phyloP scores from a whole-genome alignment of 495 filamentous ascomycete genomes.

The Penicillium dipodomyicola region DNA sequence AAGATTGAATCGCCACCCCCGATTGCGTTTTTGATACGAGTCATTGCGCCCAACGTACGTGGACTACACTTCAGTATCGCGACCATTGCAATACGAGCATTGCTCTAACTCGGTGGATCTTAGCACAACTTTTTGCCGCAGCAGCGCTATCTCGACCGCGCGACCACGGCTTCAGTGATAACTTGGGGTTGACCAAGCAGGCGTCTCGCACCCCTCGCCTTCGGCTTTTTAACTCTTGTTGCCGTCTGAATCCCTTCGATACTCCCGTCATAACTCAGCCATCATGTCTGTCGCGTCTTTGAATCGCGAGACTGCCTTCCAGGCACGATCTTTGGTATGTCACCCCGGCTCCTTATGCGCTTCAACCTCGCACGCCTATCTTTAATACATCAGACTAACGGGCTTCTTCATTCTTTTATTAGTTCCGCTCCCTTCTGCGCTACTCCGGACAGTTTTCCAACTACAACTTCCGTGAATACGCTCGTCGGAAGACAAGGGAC shows the following conservation, averaged over 20 bases:
- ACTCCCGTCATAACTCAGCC: neutral
- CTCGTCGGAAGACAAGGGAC: conserved; percentile 81
- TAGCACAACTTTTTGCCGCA: neutral
- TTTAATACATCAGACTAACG: neutral
- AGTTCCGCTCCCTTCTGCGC: conserved; percentile 92
- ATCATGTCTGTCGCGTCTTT: conserved; percentile 52
- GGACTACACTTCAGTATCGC: neutral
- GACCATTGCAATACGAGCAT: neutral
- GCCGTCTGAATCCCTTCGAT: conserved; percentile 41
- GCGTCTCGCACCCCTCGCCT: neutral
- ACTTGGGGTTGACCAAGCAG: neutral
- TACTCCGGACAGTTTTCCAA: conserved; percentile 82
- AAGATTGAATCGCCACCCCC: conserved; percentile 9
- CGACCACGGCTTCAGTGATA: conserved; percentile 1
- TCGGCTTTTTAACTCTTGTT: neutral
- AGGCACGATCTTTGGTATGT: conserved; percentile 69
- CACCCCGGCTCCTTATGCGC: neutral
- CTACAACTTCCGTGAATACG: conserved; percentile 98
- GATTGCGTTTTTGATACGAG: conserved; percentile 6
- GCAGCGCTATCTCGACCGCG: neutral
- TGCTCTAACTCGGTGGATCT: neutral
- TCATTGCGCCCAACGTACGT: conserved; percentile 1
- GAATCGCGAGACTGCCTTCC: conserved; percentile 64
- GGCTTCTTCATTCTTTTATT: neutral
- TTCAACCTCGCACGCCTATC: neutral